Evolutionary conservation across 768 basidiomycete genomes (phyloP), one percentile per base, ranked within the genome.

Genomic region (Pisolithus sp.): DNA sequence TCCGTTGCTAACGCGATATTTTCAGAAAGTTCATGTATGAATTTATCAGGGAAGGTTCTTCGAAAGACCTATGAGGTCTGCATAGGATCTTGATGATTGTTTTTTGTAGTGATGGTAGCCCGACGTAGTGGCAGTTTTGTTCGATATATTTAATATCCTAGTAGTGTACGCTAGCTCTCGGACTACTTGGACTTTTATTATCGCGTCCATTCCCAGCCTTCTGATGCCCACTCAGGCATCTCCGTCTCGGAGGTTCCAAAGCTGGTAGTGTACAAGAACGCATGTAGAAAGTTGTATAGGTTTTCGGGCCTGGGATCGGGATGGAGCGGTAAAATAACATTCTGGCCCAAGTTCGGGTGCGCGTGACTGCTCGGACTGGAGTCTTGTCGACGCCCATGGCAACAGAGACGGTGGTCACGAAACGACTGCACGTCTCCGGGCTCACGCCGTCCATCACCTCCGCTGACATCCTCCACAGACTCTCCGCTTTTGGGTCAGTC

Each of bases 231-330:
- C 48, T 83, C 78, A 0, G 96, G 96, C 80, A 91, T 82, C 53
- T 82, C 85, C 41, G 89, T 90, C 69, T 88, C 82, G 59, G 88
- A 95, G 24, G 77, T 70, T n/a, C 92, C 92, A 41, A 93, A 71
- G 55, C 81, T 83, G 12, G 86, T 86, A 46, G 84, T 88, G 68
- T 93, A 97, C 59, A 79, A 79, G 62, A 89, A 68, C 24, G 96
- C 94, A 62, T 99, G 96, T 62, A 99, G 70, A 70, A 94, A 99
- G 58, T 98, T 98, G 69, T 92, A 97, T 51, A 98, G 73, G 54
- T 83, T 83, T 65, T 93, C 91, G 2, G 94, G 93, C 61, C 81
- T 82, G 2, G 95, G 96, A 68, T 99, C 96, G 9, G 93, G 91
- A 52, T 93, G 85, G 23, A 97, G 70, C 15, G 96, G 96, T 43